phyloP scores from a whole-genome alignment of 2,329 filamentous ascomycete species.

The Phaeomoniella chlamydospora region DNA sequence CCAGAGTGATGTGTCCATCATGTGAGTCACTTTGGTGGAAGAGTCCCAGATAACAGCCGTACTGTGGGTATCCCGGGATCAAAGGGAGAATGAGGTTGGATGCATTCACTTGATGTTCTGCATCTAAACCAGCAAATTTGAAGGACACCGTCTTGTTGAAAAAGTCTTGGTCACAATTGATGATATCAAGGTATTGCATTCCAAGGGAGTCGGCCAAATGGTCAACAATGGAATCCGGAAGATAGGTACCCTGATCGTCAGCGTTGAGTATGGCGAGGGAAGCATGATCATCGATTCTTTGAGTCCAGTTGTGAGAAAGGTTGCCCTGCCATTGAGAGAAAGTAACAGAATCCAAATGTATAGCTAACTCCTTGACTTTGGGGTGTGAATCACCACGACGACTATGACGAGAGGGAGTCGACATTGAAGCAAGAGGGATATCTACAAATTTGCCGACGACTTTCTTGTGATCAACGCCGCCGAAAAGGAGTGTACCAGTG shows the following conservation, averaged over 20 bases:
- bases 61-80: slow-evolving; percentile 32
- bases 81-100: slow-evolving; percentile 38
- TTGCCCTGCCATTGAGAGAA: slow-evolving; percentile 11
- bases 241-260: slow-evolving; percentile 55
- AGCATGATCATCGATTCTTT: neutral
- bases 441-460: slow-evolving; percentile 49
- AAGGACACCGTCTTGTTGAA: slow-evolving; percentile 31
- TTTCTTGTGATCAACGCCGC: slow-evolving; percentile 54
- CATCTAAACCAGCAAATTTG: slow-evolving; percentile 32
- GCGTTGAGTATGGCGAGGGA: slow-evolving; percentile 48
- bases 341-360: slow-evolving; percentile 34
- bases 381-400: slow-evolving; percentile 35
- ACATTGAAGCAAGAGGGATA: slow-evolving; percentile 33
- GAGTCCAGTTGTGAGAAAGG: neutral
- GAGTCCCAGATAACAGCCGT: slow-evolving; percentile 44
- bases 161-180: slow-evolving; percentile 26
- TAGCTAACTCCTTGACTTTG: slow-evolving; percentile 25
- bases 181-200: slow-evolving; percentile 28
- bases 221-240: slow-evolving; percentile 46
- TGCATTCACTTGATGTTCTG: slow-evolving; percentile 41
- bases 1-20: slow-evolving; percentile 44
- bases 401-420: neutral
- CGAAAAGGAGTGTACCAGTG: slow-evolving; percentile 48
- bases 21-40: slow-evolving; percentile 52
- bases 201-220: slow-evolving; percentile 42